Evolutionary conservation across 1,139 yeast genomes (phyloP).

Genomic region (Pichia inconspicua): DNA sequence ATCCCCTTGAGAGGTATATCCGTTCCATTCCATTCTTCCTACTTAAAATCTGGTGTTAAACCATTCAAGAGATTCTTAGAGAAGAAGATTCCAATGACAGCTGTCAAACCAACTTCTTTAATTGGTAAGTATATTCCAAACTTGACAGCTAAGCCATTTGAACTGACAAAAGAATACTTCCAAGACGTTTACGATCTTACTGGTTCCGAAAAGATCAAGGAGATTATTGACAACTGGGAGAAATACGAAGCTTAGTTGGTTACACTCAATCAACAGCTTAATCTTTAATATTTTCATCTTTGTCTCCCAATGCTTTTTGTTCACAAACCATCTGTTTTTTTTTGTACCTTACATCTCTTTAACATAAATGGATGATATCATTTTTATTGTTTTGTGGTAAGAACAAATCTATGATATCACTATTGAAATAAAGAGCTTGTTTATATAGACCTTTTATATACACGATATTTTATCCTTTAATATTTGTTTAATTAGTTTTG

Average conservation of each 20-base stretch:
- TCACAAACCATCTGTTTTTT: neutral
- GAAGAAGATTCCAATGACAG: slow-evolving; percentile 91
- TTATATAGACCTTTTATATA: neutral
- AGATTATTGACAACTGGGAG: slow-evolving; percentile 92
- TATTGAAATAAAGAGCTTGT: neutral
- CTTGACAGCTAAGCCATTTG: slow-evolving; percentile 96
- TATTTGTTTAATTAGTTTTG: neutral
- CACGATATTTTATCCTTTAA: slow-evolving; percentile 5
- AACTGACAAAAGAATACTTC: slow-evolving; percentile 92
- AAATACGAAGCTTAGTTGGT: slow-evolving; percentile 42
- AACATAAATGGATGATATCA: neutral
- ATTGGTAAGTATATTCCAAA: slow-evolving; percentile 96
- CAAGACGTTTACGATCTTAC: slow-evolving; percentile 91
- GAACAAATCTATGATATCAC: slow-evolving; percentile 5
- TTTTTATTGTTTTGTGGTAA: slow-evolving; percentile 18
- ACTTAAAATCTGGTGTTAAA: slow-evolving; percentile 95
- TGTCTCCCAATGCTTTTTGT: neutral
- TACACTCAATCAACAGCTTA: no score
- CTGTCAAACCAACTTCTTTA: slow-evolving; percentile 89
- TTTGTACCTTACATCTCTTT: neutral
- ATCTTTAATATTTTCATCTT: neutral
- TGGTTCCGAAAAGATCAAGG: slow-evolving; percentile 82
- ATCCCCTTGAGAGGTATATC: slow-evolving; percentile 97
- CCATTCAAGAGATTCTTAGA: slow-evolving; percentile 97
- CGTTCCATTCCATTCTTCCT: slow-evolving; percentile 98